Base-by-base conservation (phyloP, 352 stramenopile species). In the Globisporangium heterothallicum region DNA sequence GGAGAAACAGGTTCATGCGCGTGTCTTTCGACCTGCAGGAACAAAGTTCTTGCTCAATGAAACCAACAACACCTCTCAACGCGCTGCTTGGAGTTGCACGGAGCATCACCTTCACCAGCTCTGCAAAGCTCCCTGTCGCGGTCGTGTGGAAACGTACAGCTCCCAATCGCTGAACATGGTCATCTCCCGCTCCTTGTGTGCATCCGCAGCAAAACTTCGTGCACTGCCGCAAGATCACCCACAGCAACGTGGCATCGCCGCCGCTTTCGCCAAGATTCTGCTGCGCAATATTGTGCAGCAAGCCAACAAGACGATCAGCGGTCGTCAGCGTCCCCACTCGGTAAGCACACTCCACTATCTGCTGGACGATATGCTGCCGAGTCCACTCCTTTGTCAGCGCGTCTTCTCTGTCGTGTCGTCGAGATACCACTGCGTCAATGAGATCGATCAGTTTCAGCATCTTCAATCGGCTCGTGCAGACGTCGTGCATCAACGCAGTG, bases 151-250 rank as follows among this genome's bases (percentile, higher is more conserved):
- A 19, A 55, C 44, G 18, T 77, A 49, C 13, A 60, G 67, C 16
- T 61, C 41, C 1, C 30, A 21, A n/a, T 67, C 19, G 50, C 46
- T 7, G 9, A 41, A 21, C n/a, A n/a, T 16, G 24, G 12, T 42
- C 21, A 38, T 26, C 10, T 13, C 41, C 26, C 14, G 21, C 16
- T 19, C 3, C n/a, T 16, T 0, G 42, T 26, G 6, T 25, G 24
- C 70, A 80, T 29, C 76, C 74, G 40, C 74, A 88, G 42, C 76
- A 88, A 24, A 72, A 56, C 32, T 60, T 73, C 2, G 76, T 86
- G 35, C 78, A 90, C 32, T 79, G 66, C 26, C 77, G 61, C 21
- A 90, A 27, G 36, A 85, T 49, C 26, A 63, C 49, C 78, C 76
- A 89, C 22, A 87, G 47, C 18, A 73, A 26, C 26, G 56, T 48